Percentiles rank a stretch among this genome's conserved stretches.
Evolutionary conservation across 1,284 basidiomycete species (phyloP).

Genomic region (Ustilago shanxiensis): DNA sequence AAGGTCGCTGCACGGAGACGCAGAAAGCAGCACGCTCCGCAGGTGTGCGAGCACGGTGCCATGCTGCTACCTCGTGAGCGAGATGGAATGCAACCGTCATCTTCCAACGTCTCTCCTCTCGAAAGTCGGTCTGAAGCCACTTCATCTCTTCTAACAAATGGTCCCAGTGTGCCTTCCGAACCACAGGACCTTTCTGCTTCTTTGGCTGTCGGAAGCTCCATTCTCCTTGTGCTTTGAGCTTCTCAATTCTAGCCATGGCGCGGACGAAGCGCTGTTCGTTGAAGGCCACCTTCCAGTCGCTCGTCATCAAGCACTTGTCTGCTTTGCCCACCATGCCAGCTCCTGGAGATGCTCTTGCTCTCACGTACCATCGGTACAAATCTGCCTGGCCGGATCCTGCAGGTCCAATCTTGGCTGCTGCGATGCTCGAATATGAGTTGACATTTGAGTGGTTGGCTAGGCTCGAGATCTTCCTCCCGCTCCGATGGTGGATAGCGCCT

Average conservation of each 20-base stretch:
- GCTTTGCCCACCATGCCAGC: constrained; percentile 68
- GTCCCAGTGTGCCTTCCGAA: constrained; percentile 93
- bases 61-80: constrained; percentile 85
- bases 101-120: constrained; percentile 95
- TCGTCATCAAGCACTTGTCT: constrained; percentile 67
- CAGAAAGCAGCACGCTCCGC: constrained; percentile 79
- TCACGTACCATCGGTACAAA: constrained; percentile 65
- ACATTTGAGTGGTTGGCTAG: constrained; percentile 28
- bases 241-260: constrained; percentile 86
- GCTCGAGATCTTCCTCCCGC: constrained; percentile 47
- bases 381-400: constrained; percentile 61
- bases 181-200: constrained; percentile 85
- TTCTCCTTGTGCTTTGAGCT: constrained; percentile 81
- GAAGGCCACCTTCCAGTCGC: constrained; percentile 69
- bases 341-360: constrained; percentile 63
- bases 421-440: constrained; percentile 45
- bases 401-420: constrained; percentile 50
- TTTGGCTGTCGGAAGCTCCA: constrained; percentile 98
- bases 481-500: constrained; percentile 64
- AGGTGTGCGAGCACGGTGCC: constrained; percentile 80
- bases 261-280: constrained; percentile 73
- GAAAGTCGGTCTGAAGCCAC: constrained; percentile 96
- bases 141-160: constrained; percentile 97
- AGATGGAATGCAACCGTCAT: constrained; percentile 84
- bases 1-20: constrained; percentile 64